These are phyloP conservation scores for Neurospora hispaniola DNA, from an alignment of 495 filamentous ascomycete genomes.

Conservation along the genomic window DNA sequence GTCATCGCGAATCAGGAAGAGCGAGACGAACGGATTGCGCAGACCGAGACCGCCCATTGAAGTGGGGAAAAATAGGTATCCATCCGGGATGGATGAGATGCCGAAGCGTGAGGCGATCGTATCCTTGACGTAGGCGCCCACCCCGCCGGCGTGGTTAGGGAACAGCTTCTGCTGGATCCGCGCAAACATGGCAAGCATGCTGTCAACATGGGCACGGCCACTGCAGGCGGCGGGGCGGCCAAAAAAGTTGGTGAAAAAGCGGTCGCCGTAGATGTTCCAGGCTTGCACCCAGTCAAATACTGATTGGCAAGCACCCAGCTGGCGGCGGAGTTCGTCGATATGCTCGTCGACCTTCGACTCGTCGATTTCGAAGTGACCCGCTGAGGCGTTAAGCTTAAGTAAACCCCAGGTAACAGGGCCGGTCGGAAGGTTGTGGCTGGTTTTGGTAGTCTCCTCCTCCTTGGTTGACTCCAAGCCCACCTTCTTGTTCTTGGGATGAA, in stretches of 20 bases:
- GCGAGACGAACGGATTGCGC: constrained; percentile 41
- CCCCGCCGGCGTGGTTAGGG: constrained; percentile 11
- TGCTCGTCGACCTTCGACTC: constrained; percentile 49
- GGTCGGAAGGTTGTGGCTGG: constrained; percentile 27
- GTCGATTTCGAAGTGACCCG: constrained; percentile 50
- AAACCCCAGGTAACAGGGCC: constrained; percentile 57
- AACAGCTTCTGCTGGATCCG: constrained; percentile 48
- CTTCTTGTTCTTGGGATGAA: constrained; percentile 15
- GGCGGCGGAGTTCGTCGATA: constrained; percentile 45
- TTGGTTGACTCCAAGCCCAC: not conserved
- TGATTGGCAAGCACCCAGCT: constrained; percentile 43
- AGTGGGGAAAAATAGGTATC: constrained; percentile 49
- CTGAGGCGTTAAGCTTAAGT: constrained; percentile 42
- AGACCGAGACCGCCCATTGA: constrained; percentile 45
- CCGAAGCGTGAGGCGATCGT: constrained; percentile 44
- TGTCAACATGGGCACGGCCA: constrained; percentile 52
- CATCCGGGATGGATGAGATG: constrained; percentile 44
- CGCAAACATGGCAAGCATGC: constrained; percentile 46
- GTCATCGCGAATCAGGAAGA: constrained; percentile 8
- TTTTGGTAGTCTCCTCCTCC: not conserved
- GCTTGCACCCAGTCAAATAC: constrained; percentile 54
- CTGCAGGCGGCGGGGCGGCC: constrained; percentile 53
- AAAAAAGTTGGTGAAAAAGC: constrained; percentile 57
- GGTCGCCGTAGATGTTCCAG: constrained; percentile 53
- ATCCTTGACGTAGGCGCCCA: constrained; percentile 30